Conservation (phyloP, 108 stramenopile species). For the Chaetoceros tenuissimus region DNA sequence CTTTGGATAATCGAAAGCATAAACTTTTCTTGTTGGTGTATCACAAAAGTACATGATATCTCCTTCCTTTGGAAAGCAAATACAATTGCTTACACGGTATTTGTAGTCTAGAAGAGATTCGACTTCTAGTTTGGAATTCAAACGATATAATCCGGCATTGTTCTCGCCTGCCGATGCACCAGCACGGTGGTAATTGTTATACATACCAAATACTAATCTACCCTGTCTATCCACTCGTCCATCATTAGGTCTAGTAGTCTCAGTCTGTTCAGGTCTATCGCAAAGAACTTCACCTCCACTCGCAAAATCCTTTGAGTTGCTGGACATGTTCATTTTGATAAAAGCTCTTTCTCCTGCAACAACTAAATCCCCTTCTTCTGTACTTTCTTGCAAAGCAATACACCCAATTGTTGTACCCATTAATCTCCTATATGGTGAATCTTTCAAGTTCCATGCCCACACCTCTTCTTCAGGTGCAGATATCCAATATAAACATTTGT, state of each 20-base stretch:
- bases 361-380: conserved; percentile 14
- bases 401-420: conserved; percentile 52
- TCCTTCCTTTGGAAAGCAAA: conserved; percentile 49
- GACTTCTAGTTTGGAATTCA: conserved; percentile 17
- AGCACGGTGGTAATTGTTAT: conserved; percentile 60
- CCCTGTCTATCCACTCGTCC: conserved; percentile 62
- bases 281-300: conserved; percentile 24
- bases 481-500: conserved; percentile 56
- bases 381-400: conserved; percentile 24
- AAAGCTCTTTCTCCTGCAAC: conserved; percentile 47
- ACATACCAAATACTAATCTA: conserved; percentile 59
- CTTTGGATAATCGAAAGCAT: conserved; percentile 53
- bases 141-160: conserved; percentile 46
- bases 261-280: conserved; percentile 35
- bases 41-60: conserved; percentile 54
- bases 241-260: conserved; percentile 59
- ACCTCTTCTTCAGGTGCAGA: conserved; percentile 62
- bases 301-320: conserved; percentile 21
- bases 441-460: conserved; percentile 48
- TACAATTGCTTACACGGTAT: conserved; percentile 57
- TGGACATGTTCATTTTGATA: conserved; percentile 22
- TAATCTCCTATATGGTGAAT: conserved; percentile 39
- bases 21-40: conserved; percentile 54
- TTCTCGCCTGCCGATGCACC: conserved; percentile 45
- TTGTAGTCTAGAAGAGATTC: conserved; percentile 37